phyloP scores from a whole-genome alignment of 768 basidiomycete species.

The Tulasnella sp. region DNA sequence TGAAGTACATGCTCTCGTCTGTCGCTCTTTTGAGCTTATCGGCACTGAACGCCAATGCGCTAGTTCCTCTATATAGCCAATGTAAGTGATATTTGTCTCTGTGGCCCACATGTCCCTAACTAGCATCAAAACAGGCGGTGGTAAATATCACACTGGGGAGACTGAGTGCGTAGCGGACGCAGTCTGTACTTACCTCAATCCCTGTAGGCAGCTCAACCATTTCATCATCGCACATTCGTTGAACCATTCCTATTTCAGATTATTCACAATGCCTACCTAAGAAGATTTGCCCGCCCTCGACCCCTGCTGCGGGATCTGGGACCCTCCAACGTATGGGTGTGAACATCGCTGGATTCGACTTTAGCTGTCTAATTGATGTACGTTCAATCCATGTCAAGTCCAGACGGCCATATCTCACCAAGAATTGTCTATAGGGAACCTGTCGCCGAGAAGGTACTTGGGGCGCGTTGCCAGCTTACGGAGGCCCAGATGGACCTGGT shows the following conservation, averaged over 20 bases:
- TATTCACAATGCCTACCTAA: too few relatives aligned
- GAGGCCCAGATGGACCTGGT: conserved; percentile 36
- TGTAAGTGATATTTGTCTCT: too few relatives aligned
- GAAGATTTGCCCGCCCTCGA: conserved; percentile 4
- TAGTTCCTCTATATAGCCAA: background rate
- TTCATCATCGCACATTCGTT: too few relatives aligned
- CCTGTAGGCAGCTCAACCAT: too few relatives aligned
- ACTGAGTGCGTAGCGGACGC: too few relatives aligned
- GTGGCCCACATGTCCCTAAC: too few relatives aligned
- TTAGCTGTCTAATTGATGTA: background rate
- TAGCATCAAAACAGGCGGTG: too few relatives aligned
- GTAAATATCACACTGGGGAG: too few relatives aligned
- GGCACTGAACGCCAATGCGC: background rate
- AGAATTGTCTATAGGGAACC: too few relatives aligned
- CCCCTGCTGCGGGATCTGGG: conserved; percentile 21
- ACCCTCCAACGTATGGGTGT: background rate
- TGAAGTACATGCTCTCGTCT: conserved; percentile 1
- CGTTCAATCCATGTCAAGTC: conserved; percentile 23
- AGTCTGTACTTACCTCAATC: too few relatives aligned
- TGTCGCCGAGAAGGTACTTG: too few relatives aligned
- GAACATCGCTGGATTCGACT: background rate
- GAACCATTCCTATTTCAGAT: too few relatives aligned
- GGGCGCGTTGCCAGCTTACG: conserved; percentile 34
- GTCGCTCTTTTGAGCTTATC: background rate
- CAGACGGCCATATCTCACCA: conserved; percentile 31